Conservation (phyloP, 805 yeast genomes). For the Priceomyces haplophilus region DNA sequence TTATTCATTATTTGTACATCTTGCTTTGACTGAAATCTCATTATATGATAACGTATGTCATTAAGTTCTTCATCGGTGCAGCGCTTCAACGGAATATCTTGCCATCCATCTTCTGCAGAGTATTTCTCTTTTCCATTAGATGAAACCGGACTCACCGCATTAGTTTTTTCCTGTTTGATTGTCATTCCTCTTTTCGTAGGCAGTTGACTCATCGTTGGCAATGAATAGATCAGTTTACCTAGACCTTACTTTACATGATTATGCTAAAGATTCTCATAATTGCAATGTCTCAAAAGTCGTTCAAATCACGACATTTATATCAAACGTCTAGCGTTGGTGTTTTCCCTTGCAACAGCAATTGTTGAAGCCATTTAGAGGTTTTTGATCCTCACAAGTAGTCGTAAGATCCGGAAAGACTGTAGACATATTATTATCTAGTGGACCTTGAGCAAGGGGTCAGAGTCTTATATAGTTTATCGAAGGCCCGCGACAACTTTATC, state of each 20-base stretch:
- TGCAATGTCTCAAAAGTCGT: not conserved
- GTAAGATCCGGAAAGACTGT: too few relatives aligned
- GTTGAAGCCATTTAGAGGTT: too few relatives aligned
- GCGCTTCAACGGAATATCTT: conserved; percentile 62
- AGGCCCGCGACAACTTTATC: too few relatives aligned
- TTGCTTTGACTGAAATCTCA: conserved; percentile 74
- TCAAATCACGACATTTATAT: not conserved
- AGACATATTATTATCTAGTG: too few relatives aligned
- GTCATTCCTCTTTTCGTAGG: conserved; percentile 27
- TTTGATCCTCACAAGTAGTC: too few relatives aligned
- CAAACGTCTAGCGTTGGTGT: too few relatives aligned
- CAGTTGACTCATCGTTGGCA: conserved; percentile 22
- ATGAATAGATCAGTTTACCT: not conserved
- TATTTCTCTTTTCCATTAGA: conserved; percentile 2
- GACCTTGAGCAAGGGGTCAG: too few relatives aligned
- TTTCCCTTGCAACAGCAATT: too few relatives aligned
- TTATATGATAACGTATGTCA: conserved; percentile 71
- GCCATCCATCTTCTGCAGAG: conserved; percentile 35
- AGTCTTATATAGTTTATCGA: too few relatives aligned
- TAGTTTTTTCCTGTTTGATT: conserved; percentile 22
- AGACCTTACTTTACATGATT: not conserved
- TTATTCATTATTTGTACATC: conserved; percentile 67
- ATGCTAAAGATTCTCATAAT: not conserved
- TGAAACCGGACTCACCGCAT: not conserved
- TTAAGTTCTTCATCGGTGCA: conserved; percentile 69